phyloP scores from a whole-genome alignment of 2,329 filamentous ascomycete genomes.

The Camptophora hylomeconis region DNA sequence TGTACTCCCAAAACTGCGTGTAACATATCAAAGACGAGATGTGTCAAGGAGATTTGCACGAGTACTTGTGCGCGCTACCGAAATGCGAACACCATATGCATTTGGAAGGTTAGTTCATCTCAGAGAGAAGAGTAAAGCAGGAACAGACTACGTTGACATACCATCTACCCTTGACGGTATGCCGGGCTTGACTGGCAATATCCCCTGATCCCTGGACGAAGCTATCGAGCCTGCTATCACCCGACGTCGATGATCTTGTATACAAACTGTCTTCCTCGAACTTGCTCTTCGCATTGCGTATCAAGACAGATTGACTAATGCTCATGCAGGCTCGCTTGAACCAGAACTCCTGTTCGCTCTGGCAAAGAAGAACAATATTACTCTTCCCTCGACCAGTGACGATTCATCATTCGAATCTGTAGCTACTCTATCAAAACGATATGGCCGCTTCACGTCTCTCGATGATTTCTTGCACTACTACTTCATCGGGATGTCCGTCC shows the following conservation, averaged over 20 bases:
- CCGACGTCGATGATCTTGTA: no score
- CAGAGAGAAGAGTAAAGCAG: not conserved
- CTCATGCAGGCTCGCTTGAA: constrained; percentile 39
- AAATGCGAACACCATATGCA: constrained; percentile 78
- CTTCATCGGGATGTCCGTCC: constrained; percentile 62
- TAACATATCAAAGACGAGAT: constrained; percentile 25
- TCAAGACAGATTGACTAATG: no score
- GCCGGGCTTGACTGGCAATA: no score
- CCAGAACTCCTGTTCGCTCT: constrained; percentile 58
- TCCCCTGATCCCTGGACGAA: no score
- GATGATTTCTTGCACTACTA: constrained; percentile 67
- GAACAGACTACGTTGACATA: no score
- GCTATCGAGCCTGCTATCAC: no score
- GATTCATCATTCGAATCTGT: constrained; percentile 52
- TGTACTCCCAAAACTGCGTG: no score
- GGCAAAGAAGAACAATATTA: constrained; percentile 51
- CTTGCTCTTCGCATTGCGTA: no score
- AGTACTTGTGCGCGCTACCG: constrained; percentile 52
- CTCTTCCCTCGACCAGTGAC: constrained; percentile 38
- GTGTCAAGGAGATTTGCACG: constrained; percentile 44
- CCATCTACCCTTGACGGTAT: no score
- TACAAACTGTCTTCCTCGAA: no score
- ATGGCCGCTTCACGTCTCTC: constrained; percentile 54
- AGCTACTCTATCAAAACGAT: constrained; percentile 47
- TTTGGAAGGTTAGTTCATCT: constrained; percentile 45